Evolutionary conservation across 2,329 filamentous ascomycete genomes (phyloP).

Genomic region (Hymenoscyphus fructigenus): DNA sequence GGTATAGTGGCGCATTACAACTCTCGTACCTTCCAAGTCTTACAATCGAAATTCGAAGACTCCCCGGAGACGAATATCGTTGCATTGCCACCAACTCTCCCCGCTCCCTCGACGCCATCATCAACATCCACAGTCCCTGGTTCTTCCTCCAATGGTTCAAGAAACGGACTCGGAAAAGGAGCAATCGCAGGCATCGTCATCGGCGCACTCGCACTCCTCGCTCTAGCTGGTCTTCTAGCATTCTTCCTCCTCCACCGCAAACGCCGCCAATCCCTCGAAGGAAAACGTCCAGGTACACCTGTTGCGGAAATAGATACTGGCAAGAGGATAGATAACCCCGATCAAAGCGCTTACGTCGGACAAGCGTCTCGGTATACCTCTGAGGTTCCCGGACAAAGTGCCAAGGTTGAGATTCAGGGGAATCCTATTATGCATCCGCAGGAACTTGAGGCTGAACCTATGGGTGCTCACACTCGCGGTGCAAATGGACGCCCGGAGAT

Average conservation of each 20-base stretch:
- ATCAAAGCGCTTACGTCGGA: constrained; percentile 17
- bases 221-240: constrained; percentile 16
- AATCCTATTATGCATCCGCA: constrained; percentile 32
- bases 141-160: background rate
- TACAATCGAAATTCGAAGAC: constrained; percentile 28
- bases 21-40: constrained; percentile 32
- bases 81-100: constrained; percentile 21
- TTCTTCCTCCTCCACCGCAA: constrained; percentile 23
- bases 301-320: constrained; percentile 24
- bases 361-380: constrained; percentile 19
- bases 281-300: background rate
- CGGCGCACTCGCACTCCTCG: constrained; percentile 16
- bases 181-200: constrained; percentile 28
- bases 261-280: background rate
- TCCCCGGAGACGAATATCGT: constrained; percentile 13
- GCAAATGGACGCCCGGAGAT: background rate
- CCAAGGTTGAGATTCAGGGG: constrained; percentile 28
- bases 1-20: constrained; percentile 34
- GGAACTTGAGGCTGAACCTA: constrained; percentile 23
- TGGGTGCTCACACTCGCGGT: background rate
- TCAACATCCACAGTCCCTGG: constrained; percentile 3
- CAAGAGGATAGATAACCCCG: constrained; percentile 10
- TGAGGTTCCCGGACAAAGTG: constrained; percentile 23
- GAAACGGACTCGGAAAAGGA: constrained; percentile 16
- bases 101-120: constrained; percentile 1